Evolutionary conservation across 257 asterid species (phyloP).

Genomic region (Forsythia viridissima): DNA sequence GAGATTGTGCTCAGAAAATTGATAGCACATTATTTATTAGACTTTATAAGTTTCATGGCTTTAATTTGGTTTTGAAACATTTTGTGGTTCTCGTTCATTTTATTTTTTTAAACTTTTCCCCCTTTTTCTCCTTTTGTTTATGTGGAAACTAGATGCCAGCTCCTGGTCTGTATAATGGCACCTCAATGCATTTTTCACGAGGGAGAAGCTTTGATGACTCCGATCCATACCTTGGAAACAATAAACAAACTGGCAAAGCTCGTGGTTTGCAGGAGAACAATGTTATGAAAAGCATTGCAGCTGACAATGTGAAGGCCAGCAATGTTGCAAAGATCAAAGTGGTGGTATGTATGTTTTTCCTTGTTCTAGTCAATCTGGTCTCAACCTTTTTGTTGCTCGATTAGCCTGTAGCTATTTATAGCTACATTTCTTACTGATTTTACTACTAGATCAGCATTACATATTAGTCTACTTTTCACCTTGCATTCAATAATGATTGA

Average conservation of each 20-base stretch:
- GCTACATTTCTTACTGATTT: neutral
- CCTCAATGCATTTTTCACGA: conserved; percentile 56
- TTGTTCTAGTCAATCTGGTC: conserved; percentile 1
- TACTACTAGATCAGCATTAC: neutral
- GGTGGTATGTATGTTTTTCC: conserved; percentile 49
- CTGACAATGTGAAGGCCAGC: conserved; percentile 84
- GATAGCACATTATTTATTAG: neutral
- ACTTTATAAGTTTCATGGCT: neutral
- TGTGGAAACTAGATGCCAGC: conserved; percentile 52
- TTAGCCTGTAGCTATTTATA: neutral
- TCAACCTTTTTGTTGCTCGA: conserved; percentile 15
- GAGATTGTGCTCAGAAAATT: neutral
- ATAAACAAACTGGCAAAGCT: conserved; percentile 59
- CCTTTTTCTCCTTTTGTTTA: conserved; percentile 9
- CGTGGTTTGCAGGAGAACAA: conserved; percentile 69
- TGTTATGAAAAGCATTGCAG: conserved; percentile 59
- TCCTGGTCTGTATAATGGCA: conserved; percentile 64
- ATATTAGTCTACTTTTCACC: conserved; percentile 4
- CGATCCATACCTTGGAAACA: conserved; percentile 66
- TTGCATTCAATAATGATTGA: neutral
- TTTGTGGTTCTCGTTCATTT: neutral
- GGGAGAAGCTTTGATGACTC: conserved; percentile 80
- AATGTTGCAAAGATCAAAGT: conserved; percentile 97
- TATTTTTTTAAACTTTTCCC: neutral
- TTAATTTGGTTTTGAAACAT: neutral